A percentile compares a stretch with the other conserved stretches of the same genome.
Conservation (phyloP, 75 land plant genomes). For the Isoetes taiwanensis region DNA sequence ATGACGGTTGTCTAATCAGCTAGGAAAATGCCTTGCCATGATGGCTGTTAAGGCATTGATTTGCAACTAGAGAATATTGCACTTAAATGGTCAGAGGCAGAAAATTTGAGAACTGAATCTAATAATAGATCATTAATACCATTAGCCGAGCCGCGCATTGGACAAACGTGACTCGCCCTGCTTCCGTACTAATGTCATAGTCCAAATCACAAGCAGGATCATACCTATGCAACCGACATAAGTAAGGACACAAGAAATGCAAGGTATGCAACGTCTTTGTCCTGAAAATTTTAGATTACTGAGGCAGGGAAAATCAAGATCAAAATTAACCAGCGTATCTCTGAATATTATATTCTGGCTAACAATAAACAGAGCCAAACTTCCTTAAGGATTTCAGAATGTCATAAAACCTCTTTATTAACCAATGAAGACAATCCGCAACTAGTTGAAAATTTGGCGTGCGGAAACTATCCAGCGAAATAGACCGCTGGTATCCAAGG, state of each 20-base stretch:
- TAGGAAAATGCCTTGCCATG: not conserved
- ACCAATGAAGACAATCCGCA: conserved; percentile 17
- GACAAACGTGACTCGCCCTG: conserved; percentile 10
- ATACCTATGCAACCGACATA: conserved; percentile 6
- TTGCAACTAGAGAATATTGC: not conserved
- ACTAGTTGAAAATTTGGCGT: conserved; percentile 16
- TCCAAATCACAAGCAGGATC: conserved; percentile 12
- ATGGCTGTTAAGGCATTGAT: not conserved
- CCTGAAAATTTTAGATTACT: not conserved
- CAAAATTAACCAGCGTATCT: not conserved
- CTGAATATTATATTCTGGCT: not conserved
- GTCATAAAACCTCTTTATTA: conserved; percentile 8
- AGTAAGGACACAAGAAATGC: not conserved
- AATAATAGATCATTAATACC: conserved; percentile 1
- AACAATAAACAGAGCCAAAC: not conserved
- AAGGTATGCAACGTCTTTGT: not conserved
- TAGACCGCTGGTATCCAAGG: conserved; percentile 11
- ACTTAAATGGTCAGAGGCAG: not conserved
- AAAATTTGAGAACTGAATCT: not conserved
- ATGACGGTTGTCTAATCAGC: not conserved
- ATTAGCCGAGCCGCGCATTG: conserved; percentile 11
- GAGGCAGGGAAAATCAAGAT: not conserved
- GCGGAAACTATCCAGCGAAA: conserved; percentile 18
- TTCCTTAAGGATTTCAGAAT: not conserved
- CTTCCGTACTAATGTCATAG: conserved; percentile 6